A percentile compares a stretch with the other conserved stretches of the same genome.
Evolutionary conservation across 495 filamentous ascomycete species (phyloP).

Genomic region (Aspergillus mulundensis): DNA sequence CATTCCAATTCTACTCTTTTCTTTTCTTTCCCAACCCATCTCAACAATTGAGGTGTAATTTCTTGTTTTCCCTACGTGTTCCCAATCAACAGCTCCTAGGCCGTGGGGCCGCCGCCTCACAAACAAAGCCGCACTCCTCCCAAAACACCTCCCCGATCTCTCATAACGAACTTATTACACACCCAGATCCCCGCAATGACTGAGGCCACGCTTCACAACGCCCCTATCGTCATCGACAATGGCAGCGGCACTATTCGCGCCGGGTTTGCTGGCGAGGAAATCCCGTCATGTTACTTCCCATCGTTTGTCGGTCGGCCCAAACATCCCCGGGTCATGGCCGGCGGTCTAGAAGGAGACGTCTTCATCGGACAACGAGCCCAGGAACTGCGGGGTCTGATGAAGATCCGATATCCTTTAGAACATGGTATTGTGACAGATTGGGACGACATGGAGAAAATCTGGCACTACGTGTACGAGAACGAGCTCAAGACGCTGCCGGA

Average conservation of each 20-base stretch:
- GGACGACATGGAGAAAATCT: conserved; percentile 99
- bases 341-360: conserved; percentile 92
- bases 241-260: conserved; percentile 96
- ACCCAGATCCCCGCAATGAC: conserved; percentile 54
- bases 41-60: background rate
- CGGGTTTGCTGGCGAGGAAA: conserved; percentile 92
- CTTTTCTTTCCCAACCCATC: background rate
- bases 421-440: conserved; percentile 99
- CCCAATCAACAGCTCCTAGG: conserved; percentile 21
- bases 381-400: conserved; percentile 87
- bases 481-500: conserved; percentile 93
- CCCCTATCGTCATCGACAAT: conserved; percentile 98
- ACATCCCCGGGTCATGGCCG: conserved; percentile 91
- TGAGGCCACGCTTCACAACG: conserved; percentile 84
- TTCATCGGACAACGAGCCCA: conserved; percentile 95
- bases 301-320: conserved; percentile 97
- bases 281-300: conserved; percentile 96
- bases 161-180: conserved; percentile 16
- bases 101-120: conserved; percentile 31
- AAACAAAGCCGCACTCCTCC: conserved; percentile 24
- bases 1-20: background rate
- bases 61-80: conserved; percentile 2
- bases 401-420: conserved; percentile 92
- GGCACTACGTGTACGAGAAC: conserved; percentile 80
- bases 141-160: conserved; percentile 8